Evolutionary conservation across 148 eudicot genomes (phyloP).

Genomic region (Chenopodium suecicum): DNA sequence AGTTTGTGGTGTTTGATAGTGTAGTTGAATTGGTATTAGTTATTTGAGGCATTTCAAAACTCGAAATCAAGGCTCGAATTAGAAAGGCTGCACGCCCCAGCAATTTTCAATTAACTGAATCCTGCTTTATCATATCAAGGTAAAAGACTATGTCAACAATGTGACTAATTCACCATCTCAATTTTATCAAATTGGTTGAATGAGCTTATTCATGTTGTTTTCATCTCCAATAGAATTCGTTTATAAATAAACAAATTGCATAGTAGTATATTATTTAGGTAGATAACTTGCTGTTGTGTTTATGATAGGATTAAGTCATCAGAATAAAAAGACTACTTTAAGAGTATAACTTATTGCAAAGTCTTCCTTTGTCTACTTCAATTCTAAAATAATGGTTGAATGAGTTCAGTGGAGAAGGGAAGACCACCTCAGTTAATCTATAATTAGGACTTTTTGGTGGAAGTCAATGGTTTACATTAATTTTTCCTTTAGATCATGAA

Average conservation of each 20-base stretch:
- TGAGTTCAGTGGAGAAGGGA: neutral
- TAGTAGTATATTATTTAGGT: neutral
- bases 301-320: neutral
- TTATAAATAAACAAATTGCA: no score
- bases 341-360: neutral
- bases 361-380: neutral
- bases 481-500: no score
- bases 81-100: neutral
- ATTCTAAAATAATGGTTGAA: neutral
- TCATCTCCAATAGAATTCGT: no score
- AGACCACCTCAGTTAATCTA: neutral
- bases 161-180: neutral
- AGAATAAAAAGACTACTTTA: neutral
- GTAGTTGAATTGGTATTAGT: neutral
- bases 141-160: neutral
- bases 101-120: neutral
- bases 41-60: slow-evolving; percentile 2
- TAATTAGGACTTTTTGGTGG: no score
- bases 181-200: neutral
- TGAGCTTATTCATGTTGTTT: neutral
- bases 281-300: neutral
- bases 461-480: no score
- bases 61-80: neutral
- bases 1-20: neutral
- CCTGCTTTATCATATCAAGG: neutral